Conservation (phyloP, 306 rosid species). For the Adenanthera pavonina region DNA sequence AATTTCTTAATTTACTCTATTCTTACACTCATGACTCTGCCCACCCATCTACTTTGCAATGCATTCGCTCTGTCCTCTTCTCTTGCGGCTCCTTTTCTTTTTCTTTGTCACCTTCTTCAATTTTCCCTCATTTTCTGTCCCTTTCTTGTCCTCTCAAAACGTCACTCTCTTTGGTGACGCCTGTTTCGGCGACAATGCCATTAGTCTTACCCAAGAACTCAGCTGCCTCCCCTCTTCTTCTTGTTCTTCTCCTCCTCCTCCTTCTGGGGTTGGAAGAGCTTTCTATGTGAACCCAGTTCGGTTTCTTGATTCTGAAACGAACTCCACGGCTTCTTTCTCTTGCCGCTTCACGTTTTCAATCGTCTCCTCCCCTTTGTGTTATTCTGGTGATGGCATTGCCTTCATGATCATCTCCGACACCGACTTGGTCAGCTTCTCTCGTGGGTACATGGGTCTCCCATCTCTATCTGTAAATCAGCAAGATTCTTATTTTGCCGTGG, state of each 20-base stretch:
- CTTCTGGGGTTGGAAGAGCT: slow-evolving; percentile 67
- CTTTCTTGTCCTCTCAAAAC: slow-evolving; percentile 49
- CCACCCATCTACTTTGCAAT: slow-evolving; percentile 26
- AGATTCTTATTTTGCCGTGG: slow-evolving; percentile 72
- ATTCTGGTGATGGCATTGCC: slow-evolving; percentile 69
- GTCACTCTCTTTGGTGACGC: slow-evolving; percentile 84
- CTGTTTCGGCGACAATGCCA: slow-evolving; percentile 51
- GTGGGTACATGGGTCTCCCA: slow-evolving; percentile 74
- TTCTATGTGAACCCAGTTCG: slow-evolving; percentile 66
- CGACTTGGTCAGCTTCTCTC: slow-evolving; percentile 41
- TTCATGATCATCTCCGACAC: slow-evolving; percentile 62
- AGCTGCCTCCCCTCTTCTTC: slow-evolving; percentile 46
- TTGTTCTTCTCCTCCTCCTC: slow-evolving; percentile 36
- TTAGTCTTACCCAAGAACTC: slow-evolving; percentile 66
- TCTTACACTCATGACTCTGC: neutral
- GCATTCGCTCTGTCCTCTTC: slow-evolving; percentile 25
- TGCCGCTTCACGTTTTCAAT: slow-evolving; percentile 70
- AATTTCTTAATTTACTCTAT: neutral
- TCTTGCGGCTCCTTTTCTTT: slow-evolving; percentile 40
- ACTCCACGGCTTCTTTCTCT: slow-evolving; percentile 71
- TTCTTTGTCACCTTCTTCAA: slow-evolving; percentile 36
- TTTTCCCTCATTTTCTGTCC: slow-evolving; percentile 35
- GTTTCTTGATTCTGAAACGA: slow-evolving; percentile 68
- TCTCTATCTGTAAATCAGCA: slow-evolving; percentile 15
- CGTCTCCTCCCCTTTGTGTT: slow-evolving; percentile 58